Base-by-base conservation (phyloP, 2,329 filamentous ascomycete genomes). In the Capronia coronata region DNA sequence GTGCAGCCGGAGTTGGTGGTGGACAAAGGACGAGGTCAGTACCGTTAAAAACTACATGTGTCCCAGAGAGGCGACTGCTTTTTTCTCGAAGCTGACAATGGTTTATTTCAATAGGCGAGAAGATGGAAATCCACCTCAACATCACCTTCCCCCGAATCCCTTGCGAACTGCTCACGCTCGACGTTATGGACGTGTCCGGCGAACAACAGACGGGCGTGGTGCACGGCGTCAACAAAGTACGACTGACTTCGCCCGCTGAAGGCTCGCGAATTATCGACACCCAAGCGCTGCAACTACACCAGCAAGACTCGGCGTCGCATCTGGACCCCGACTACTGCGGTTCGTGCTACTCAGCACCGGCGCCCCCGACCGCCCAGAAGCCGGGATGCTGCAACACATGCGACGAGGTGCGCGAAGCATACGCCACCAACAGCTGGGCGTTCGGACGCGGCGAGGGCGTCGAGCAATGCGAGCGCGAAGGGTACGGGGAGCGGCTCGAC, bases 41-140 rank as follows among this genome's bases (percentile, higher is more conserved):
- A n/a, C n/a, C n/a, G n/a, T n/a, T n/a, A n/a, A n/a, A n/a, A 34
- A 10, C 19, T 10, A 27, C 25, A 27, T 27, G 25, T n/a, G n/a
- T n/a, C n/a, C n/a, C n/a, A n/a, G n/a, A 25, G n/a, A 23, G 22
- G 7, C 23, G 23, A 34, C 4, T 38, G n/a, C 21, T 35, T 21
- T 21, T 43, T 7, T 40, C 21, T n/a, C n/a, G 38, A 19, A 25
- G 16, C 16, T 38, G 14, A 19, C 35, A 18, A 8, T 41, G 19
- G 9, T n/a, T 8, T 22, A 1, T 1, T 25, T 37, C n/a, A n/a
- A 25, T 60, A 88, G 86, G 88, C 68, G 90, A 98, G 76, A 88
- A 91, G 69, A 97, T 98, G 91, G 93, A 97, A 68, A 98, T 98
- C 59, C 89, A 95, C 68, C 79, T 98, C 70, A 98, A 98, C 73